Percentiles rank a stretch among this genome's conserved stretches.
Conservation (phyloP, 2,329 filamentous ascomycete species). For the Ramichloridium luteum region DNA sequence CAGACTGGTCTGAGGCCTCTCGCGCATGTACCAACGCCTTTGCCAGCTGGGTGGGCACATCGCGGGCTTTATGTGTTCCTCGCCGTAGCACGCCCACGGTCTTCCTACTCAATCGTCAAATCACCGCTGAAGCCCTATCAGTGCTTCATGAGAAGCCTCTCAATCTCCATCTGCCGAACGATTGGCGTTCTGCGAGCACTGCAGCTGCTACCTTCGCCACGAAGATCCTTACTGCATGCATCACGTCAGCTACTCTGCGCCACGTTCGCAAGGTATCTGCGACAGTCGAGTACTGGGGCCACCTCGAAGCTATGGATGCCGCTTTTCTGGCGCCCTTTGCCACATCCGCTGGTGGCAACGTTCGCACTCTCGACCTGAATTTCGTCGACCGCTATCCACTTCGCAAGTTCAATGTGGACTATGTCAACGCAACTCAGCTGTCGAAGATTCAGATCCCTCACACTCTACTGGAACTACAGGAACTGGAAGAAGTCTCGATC, state of each 20-base stretch:
- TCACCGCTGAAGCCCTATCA: constrained; percentile 20
- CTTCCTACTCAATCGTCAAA: constrained; percentile 25
- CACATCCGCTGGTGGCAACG: constrained; percentile 3
- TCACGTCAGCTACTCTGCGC: constrained; percentile 13
- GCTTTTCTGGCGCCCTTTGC: constrained; percentile 9
- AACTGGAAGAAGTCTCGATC: constrained; percentile 14
- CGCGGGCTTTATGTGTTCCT: constrained; percentile 5
- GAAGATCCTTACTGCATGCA: constrained; percentile 13
- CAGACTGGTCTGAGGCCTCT: constrained; percentile 16
- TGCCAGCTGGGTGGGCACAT: constrained; percentile 9
- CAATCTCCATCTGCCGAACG: constrained; percentile 11
- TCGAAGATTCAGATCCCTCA: not conserved
- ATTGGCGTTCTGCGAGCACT: constrained; percentile 4
- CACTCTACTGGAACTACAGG: too few relatives aligned
- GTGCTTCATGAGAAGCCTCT: constrained; percentile 22
- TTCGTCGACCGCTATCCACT: constrained; percentile 12
- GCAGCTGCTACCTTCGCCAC: constrained; percentile 6
- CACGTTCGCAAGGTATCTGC: constrained; percentile 15
- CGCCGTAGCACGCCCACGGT: constrained; percentile 20
- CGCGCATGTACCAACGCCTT: constrained; percentile 10
- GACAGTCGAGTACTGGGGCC: constrained; percentile 16
- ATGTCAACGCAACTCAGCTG: not conserved
- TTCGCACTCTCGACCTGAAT: constrained; percentile 13
- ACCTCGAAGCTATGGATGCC: constrained; percentile 13
- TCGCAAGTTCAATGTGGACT: not conserved